These are phyloP conservation scores for Thalassiosira livingstoniorum DNA, from an alignment of 352 stramenopile species.

Conservation along the genomic window DNA sequence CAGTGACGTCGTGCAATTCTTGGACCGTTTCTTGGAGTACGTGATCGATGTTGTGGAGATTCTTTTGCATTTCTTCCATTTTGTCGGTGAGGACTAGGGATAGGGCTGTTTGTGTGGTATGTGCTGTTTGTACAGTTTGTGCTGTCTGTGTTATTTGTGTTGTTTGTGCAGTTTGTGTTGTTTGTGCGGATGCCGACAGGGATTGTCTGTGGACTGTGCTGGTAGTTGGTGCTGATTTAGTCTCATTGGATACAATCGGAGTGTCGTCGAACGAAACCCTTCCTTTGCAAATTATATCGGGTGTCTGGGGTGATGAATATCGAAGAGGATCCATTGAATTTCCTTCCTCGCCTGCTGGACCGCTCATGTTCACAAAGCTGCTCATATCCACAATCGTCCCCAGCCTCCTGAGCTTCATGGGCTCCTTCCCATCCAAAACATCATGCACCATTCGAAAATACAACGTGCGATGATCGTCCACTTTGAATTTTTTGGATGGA, in stretches of 20 bases:
- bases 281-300: no score
- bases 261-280: no score
- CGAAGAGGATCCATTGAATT: no score
- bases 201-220: no score
- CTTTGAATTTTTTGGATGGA: slow-evolving; percentile 33
- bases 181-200: no score
- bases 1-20: slow-evolving; percentile 39
- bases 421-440: slow-evolving; percentile 26
- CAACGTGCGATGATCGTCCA: slow-evolving; percentile 42
- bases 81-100: not conserved
- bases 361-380: no score
- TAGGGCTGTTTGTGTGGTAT: not conserved
- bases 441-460: slow-evolving; percentile 54
- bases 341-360: not conserved
- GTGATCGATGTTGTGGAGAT: slow-evolving; percentile 42
- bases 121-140: slow-evolving; percentile 16
- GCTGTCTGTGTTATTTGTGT: not conserved
- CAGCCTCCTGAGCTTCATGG: not conserved
- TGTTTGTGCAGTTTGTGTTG: no score
- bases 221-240: no score
- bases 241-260: no score
- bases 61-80: slow-evolving; percentile 26
- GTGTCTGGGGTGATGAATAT: no score
- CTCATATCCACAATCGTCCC: no score
- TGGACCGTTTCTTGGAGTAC: slow-evolving; percentile 44